Conservation (phyloP, 176 grass and related monocot species). For the Themeda triandra region DNA sequence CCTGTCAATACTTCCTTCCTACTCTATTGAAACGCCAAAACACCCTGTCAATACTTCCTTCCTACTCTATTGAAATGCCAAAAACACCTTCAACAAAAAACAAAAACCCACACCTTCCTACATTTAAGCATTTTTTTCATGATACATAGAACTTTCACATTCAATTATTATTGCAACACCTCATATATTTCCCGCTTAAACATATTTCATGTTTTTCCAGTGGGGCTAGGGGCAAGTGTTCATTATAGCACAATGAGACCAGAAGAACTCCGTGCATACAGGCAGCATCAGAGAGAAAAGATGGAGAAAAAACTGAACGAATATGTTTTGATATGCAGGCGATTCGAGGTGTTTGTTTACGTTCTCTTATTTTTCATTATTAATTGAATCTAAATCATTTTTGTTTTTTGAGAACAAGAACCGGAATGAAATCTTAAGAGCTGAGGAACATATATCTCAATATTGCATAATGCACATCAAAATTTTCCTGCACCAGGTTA, state of each 20-base stretch:
- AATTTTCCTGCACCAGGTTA: conserved; percentile 33
- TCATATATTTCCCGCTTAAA: background rate
- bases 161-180: background rate
- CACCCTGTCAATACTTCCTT: too few relatives aligned
- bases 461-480: background rate
- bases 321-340: conserved; percentile 32
- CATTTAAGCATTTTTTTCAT: too few relatives aligned
- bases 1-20: too few relatives aligned
- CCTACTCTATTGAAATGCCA: too few relatives aligned
- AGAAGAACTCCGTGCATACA: conserved; percentile 31
- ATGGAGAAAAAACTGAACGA: conserved; percentile 31
- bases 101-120: too few relatives aligned
- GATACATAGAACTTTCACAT: too few relatives aligned
- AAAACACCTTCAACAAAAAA: too few relatives aligned
- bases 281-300: conserved; percentile 34
- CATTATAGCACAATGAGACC: conserved; percentile 22
- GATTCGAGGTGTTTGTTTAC: background rate
- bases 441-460: background rate
- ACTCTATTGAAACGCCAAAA: too few relatives aligned
- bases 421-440: background rate
- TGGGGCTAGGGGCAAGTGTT: conserved; percentile 28
- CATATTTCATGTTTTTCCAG: background rate
- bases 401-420: background rate
- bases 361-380: background rate
- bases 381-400: background rate